phyloP scores from a whole-genome alignment of 805 yeast genomes.

The Brettanomyces custersianus region DNA sequence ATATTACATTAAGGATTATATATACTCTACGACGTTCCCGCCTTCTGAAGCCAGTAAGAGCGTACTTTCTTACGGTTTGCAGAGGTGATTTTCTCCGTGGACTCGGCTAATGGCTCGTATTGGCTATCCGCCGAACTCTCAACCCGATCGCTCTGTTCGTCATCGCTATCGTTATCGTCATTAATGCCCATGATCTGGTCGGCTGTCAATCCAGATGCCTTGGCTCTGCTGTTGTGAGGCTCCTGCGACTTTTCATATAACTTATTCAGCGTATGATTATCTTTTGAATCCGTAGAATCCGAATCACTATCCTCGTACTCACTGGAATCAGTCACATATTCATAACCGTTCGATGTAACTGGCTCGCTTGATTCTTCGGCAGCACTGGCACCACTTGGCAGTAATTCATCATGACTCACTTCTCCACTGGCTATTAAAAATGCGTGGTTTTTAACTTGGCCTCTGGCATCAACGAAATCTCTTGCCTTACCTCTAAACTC shows the following conservation, averaged over 20 bases:
- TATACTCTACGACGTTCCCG: conserved; percentile 12
- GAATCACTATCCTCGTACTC: conserved; percentile 7
- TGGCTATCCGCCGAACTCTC: conserved; percentile 85
- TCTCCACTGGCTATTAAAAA: conserved; percentile 20
- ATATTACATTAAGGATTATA: too few relatives aligned
- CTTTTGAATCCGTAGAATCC: neutral
- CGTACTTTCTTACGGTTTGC: conserved; percentile 15
- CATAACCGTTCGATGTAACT: neutral
- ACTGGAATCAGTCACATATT: conserved; percentile 1
- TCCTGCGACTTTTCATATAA: conserved; percentile 13
- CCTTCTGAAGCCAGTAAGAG: conserved; percentile 34
- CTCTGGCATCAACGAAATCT: conserved; percentile 71
- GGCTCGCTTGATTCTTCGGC: neutral
- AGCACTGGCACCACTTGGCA: conserved; percentile 4
- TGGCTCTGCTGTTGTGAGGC: neutral
- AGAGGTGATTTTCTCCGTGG: neutral
- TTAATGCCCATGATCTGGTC: conserved; percentile 19
- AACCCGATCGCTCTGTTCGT: conserved; percentile 7
- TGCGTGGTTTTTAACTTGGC: conserved; percentile 54
- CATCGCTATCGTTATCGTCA: conserved; percentile 12
- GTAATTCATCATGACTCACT: conserved; percentile 6
- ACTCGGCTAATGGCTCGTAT: conserved; percentile 37
- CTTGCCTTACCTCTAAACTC: conserved; percentile 65
- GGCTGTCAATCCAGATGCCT: conserved; percentile 7
- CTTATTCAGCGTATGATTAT: conserved; percentile 9